Conservation (phyloP, 2,329 filamentous ascomycete genomes). For the Aspergillus felis region DNA sequence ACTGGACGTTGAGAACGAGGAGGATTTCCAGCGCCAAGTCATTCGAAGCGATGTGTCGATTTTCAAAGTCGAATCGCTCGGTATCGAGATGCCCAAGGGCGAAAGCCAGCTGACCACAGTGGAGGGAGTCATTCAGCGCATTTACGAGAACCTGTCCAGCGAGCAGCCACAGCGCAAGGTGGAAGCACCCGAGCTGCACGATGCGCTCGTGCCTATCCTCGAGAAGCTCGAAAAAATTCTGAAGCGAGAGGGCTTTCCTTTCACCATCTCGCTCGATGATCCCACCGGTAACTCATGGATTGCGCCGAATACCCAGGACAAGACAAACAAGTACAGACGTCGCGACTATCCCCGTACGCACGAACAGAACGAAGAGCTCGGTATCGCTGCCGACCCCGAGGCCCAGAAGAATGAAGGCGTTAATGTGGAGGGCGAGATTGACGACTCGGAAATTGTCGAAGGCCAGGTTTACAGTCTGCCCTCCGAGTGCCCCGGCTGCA, state of each 20-base stretch:
- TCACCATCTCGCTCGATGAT: conserved; percentile 84
- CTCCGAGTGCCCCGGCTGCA: conserved; percentile 85
- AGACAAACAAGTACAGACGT: conserved; percentile 85
- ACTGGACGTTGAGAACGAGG: conserved; percentile 66
- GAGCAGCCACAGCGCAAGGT: conserved; percentile 80
- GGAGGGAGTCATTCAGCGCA: conserved; percentile 76
- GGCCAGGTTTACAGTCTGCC: conserved; percentile 93
- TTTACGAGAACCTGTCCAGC: conserved; percentile 74
- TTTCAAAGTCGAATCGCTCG: conserved; percentile 84
- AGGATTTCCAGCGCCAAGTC: conserved; percentile 80
- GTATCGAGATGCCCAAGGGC: conserved; percentile 87
- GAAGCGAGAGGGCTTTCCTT: conserved; percentile 73
- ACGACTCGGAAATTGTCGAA: conserved; percentile 79
- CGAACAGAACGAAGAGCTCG: conserved; percentile 82
- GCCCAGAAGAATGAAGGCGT: conserved; percentile 28
- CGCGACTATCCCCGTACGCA: conserved; percentile 76
- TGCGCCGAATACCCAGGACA: conserved; percentile 70
- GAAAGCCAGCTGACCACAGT: conserved; percentile 90
- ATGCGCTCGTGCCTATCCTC: conserved; percentile 75
- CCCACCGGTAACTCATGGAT: conserved; percentile 96
- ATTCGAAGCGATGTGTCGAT: conserved; percentile 86
- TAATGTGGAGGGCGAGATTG: conserved; percentile 51
- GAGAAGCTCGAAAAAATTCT: conserved; percentile 72
- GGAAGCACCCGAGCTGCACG: conserved; percentile 70
- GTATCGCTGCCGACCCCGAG: conserved; percentile 56